Percentiles rank a stretch among this genome's conserved stretches.
Evolutionary conservation across 2,329 filamentous ascomycete species (phyloP).

Genomic region (Cercospora citrullina): DNA sequence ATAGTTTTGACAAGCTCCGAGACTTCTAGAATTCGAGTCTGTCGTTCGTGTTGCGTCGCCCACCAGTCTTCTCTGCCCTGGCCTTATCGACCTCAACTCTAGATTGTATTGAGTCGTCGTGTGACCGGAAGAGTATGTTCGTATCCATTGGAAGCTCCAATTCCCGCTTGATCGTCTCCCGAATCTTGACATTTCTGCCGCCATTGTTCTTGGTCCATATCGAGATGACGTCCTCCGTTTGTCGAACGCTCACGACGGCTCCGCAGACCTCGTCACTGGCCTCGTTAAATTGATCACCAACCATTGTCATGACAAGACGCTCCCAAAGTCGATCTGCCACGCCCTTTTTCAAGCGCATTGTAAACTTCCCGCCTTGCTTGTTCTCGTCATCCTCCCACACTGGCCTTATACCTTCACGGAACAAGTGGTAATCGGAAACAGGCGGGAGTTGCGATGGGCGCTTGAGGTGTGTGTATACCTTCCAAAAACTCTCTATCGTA

Average conservation of each 20-base stretch:
- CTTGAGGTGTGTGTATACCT: constrained; percentile 84
- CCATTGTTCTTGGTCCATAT: constrained; percentile 96
- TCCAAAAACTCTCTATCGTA: constrained; percentile 88
- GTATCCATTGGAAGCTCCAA: constrained; percentile 85
- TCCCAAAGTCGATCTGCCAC: constrained; percentile 97
- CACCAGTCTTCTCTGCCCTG: constrained; percentile 66
- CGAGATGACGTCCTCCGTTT: constrained; percentile 94
- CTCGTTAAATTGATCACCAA: constrained; percentile 92
- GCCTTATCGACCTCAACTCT: constrained; percentile 87
- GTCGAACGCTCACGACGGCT: constrained; percentile 88
- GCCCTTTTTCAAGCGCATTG: constrained; percentile 93
- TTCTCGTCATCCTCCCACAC: constrained; percentile 99
- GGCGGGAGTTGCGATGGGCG: constrained; percentile 82
- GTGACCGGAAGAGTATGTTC: constrained; percentile 90
- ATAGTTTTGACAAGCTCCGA: neutral
- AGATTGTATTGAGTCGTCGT: constrained; percentile 93
- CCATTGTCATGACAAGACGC: constrained; percentile 82
- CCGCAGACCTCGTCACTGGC: constrained; percentile 93
- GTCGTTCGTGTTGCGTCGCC: constrained; percentile 45
- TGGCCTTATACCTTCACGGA: constrained; percentile 92
- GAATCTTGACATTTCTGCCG: constrained; percentile 91
- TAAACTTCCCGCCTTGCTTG: constrained; percentile 95
- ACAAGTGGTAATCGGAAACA: constrained; percentile 96
- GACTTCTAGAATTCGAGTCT: constrained; percentile 3
- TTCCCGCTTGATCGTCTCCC: constrained; percentile 93